phyloP scores from a whole-genome alignment of 1,284 basidiomycete genomes.

The Anthracocystis walkeri region DNA sequence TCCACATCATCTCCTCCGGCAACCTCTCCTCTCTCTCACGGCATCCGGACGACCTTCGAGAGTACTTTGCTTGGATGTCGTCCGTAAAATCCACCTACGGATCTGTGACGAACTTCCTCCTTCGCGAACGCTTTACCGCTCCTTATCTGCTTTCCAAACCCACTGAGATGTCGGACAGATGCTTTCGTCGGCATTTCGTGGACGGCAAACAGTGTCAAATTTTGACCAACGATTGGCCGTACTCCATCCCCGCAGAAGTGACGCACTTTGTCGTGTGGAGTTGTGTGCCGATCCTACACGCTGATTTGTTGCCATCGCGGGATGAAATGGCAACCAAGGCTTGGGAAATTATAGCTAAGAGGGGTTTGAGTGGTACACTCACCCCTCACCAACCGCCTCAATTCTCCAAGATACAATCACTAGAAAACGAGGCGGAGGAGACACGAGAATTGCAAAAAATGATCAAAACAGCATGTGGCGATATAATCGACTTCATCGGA shows the following conservation, averaged over 20 bases:
- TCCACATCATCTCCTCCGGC: constrained; percentile 17
- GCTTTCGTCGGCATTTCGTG: constrained; percentile 17
- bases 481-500: constrained; percentile 17
- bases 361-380: constrained; percentile 31
- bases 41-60: constrained; percentile 29
- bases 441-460: neutral
- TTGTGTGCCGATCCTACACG: constrained; percentile 21
- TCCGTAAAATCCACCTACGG: constrained; percentile 31
- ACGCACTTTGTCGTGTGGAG: constrained; percentile 33
- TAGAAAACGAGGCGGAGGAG: too few species aligned
- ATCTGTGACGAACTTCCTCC: constrained; percentile 14
- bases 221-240: constrained; percentile 40
- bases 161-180: neutral
- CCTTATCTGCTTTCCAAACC: constrained; percentile 11
- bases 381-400: neutral
- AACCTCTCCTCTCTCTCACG: constrained; percentile 17
- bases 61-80: constrained; percentile 47
- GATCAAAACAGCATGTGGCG: neutral
- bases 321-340: neutral
- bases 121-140: constrained; percentile 23
- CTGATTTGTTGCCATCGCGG: neutral
- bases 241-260: constrained; percentile 16
- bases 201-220: constrained; percentile 23
- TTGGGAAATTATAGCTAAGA: constrained; percentile 20
- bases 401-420: neutral